Conservation (phyloP, 139 green algal species). For the Ostreobium quekettii region DNA sequence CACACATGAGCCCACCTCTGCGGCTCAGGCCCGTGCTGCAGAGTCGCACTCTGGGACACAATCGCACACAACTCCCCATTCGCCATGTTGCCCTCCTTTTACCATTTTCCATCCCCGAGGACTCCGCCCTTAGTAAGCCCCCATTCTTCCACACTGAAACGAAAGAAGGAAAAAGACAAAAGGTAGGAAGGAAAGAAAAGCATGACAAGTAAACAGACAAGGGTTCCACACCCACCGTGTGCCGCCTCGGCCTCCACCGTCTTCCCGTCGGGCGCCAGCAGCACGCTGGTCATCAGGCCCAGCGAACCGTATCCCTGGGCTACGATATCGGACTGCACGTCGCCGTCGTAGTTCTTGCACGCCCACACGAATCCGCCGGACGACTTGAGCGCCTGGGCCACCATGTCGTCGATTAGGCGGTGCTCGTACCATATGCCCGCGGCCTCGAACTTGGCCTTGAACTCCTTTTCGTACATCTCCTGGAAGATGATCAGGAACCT, state of each 20-base stretch:
- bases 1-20: no score
- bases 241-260: conserved; percentile 92
- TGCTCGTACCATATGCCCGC: conserved; percentile 92
- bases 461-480: conserved; percentile 79
- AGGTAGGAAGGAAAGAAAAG: no score
- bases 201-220: no score
- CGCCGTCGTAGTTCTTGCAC: conserved; percentile 97
- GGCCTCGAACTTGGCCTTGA: conserved; percentile 75
- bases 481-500: conserved; percentile 73
- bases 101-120: no score
- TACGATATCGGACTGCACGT: conserved; percentile 59
- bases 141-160: no score
- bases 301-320: conserved; percentile 81
- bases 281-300: conserved; percentile 92
- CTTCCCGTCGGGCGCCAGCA: conserved; percentile 87
- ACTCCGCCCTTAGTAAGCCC: no score
- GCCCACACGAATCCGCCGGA: conserved; percentile 93
- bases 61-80: no score
- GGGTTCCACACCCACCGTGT: no score
- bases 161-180: no score
- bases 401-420: conserved; percentile 97
- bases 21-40: no score
- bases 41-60: no score
- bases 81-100: no score
- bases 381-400: conserved; percentile 87